These are phyloP conservation scores for Pseudozyma pruni DNA, from an alignment of 1,284 basidiomycete species.

Conservation along the genomic window DNA sequence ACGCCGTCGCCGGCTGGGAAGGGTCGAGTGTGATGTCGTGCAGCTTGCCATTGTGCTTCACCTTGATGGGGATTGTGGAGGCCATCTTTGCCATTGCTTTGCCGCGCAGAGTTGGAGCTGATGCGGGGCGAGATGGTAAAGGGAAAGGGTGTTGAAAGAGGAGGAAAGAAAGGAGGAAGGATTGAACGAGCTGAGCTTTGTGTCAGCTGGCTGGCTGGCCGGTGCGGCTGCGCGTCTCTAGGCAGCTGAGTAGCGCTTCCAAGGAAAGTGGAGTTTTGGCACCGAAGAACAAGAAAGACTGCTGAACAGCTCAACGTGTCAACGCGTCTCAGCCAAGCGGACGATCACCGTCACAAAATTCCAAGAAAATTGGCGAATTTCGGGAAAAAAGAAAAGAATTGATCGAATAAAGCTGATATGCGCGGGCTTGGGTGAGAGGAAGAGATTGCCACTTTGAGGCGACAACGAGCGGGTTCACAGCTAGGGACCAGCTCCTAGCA, in stretches of 20 bases:
- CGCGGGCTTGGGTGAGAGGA: too few species aligned
- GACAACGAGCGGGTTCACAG: too few species aligned
- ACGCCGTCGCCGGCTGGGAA: slow-evolving; percentile 76
- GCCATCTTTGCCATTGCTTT: slow-evolving; percentile 65
- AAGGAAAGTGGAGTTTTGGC: slow-evolving; percentile 16
- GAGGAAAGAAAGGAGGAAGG: not conserved
- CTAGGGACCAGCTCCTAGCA: too few species aligned
- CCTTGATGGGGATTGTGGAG: slow-evolving; percentile 73
- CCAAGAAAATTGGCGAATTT: too few species aligned
- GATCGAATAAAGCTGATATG: too few species aligned
- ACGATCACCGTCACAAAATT: slow-evolving; percentile 5
- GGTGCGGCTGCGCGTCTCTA: not conserved
- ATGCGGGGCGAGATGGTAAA: not conserved
- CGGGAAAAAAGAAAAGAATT: too few species aligned
- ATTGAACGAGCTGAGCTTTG: not conserved
- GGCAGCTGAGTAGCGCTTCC: not conserved
- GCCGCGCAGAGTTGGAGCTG: not conserved
- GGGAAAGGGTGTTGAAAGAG: not conserved
- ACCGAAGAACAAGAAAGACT: not conserved
- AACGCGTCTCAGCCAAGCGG: not conserved
- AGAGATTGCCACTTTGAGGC: too few species aligned
- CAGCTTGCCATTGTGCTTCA: slow-evolving; percentile 89
- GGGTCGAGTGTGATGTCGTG: slow-evolving; percentile 73
- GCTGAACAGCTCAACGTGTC: not conserved
- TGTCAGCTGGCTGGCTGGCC: not conserved